Evolutionary conservation across 495 filamentous ascomycete genomes (phyloP).

Genomic region (Neurospora sp.): DNA sequence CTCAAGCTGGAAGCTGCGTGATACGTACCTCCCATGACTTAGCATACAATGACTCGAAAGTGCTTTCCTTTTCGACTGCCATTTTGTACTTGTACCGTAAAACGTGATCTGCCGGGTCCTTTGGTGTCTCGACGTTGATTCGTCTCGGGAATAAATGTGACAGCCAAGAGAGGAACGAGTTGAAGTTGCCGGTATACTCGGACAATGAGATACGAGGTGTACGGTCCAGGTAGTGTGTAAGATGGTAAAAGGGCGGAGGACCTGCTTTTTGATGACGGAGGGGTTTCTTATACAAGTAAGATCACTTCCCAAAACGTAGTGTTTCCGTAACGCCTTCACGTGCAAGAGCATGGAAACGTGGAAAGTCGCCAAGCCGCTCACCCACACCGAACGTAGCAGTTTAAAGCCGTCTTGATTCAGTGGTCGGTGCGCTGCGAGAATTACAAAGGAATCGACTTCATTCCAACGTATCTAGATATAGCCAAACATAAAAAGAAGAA

Average conservation of each 20-base stretch:
- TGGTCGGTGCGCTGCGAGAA: background rate
- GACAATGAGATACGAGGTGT: background rate
- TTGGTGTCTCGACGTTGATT: no score
- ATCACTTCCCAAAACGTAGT: background rate
- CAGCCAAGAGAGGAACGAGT: background rate
- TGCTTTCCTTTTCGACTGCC: conserved; percentile 39
- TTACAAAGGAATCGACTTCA: background rate
- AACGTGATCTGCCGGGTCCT: background rate
- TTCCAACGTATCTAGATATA: background rate
- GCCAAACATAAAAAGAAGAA: background rate
- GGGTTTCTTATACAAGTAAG: background rate
- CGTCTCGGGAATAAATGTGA: background rate
- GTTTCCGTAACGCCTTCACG: background rate
- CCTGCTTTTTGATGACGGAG: background rate
- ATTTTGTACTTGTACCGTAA: conserved; percentile 21
- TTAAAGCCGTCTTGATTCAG: background rate
- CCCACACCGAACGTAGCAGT: background rate
- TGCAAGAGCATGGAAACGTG: background rate
- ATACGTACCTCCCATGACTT: conserved; percentile 74
- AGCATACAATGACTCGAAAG: conserved; percentile 55
- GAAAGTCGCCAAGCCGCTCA: background rate
- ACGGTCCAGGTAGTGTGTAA: background rate
- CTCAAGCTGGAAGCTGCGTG: background rate
- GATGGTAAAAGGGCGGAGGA: background rate
- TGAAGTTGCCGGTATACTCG: background rate